Evolutionary conservation across 2,329 filamentous ascomycete species (phyloP), one percentile per base, ranked within the genome.

Genomic region (Magnaporthiopsis incrustans): DNA sequence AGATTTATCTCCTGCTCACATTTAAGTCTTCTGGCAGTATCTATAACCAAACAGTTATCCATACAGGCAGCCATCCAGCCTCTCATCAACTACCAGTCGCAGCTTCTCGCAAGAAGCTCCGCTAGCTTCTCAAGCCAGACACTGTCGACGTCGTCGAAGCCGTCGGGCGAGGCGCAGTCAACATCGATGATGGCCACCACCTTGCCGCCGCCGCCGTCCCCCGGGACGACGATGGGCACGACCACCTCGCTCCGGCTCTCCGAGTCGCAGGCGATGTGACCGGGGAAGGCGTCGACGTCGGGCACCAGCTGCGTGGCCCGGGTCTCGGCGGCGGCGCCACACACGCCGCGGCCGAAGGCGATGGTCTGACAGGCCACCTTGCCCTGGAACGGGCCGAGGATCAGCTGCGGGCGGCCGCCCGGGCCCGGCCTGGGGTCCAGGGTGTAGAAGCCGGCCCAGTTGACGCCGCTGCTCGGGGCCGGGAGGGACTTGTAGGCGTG

Each of bases 361-460:
- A 95, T 94, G 22, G 82, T 88, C 74, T 95, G 90, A 72, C 91
- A 95, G 11, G 91, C 91, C 3, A 88, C 85, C 71, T 92, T 90
- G 67, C 90, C 90, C 69, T 92, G 88, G 75, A 94, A 94, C 0
- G 90, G 90, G 0, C 89, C 90, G 1, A 94, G 84, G 68, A 93
- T 89, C 59, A 94, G 82, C 70, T 86, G 85, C 3, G 69, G 69
- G 27, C 70, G 70, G 32, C 65, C 61, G 11, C 75, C 72, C 8
- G 74, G 69, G 59, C 75, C 65, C 11, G 73, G 71, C 25, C 10
- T 30, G 0, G 64, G 64, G 72, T 91, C 85, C 58, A 88, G 76
- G 18, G 88, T 85, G 77, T 92, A 92, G 78, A 92, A 94, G 30
- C 85, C 86, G 59, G 89, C 86, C 91, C 91, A 95, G 75, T 95